Evolutionary conservation across 352 stramenopile species (phyloP).

Genomic region (Pythium phragmiticola): DNA sequence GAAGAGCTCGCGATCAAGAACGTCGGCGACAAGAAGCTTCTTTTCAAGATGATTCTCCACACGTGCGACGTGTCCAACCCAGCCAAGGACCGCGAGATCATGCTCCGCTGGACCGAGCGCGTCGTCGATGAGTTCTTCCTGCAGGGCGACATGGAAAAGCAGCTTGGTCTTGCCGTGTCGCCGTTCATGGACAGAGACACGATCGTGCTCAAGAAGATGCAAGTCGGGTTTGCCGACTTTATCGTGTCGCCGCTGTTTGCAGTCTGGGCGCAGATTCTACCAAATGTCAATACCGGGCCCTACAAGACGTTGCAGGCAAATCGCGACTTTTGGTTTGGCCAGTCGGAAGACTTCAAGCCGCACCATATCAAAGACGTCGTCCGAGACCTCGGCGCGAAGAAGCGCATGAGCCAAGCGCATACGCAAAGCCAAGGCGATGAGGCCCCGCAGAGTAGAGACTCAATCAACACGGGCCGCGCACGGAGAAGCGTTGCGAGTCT

Average conservation of each 20-base stretch:
- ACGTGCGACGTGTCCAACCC: slow-evolving; percentile 95
- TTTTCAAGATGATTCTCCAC: slow-evolving; percentile 90
- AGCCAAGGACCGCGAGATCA: slow-evolving; percentile 83
- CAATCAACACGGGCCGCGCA: slow-evolving; percentile 32
- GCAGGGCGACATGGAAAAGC: slow-evolving; percentile 95
- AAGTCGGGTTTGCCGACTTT: slow-evolving; percentile 95
- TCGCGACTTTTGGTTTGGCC: slow-evolving; percentile 79
- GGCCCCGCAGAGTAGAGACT: slow-evolving; percentile 7
- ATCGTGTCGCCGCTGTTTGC: slow-evolving; percentile 89
- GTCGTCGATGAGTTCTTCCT: slow-evolving; percentile 95
- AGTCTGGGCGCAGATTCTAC: slow-evolving; percentile 81
- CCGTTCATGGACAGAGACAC: slow-evolving; percentile 93
- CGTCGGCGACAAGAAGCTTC: slow-evolving; percentile 82
- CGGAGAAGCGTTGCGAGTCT: slow-evolving; percentile 43
- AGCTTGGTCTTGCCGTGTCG: slow-evolving; percentile 83
- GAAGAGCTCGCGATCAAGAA: slow-evolving; percentile 81
- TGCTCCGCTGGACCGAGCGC: slow-evolving; percentile 92
- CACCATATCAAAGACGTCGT: slow-evolving; percentile 83
- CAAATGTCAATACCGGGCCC: slow-evolving; percentile 57
- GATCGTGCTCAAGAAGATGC: slow-evolving; percentile 91
- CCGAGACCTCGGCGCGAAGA: slow-evolving; percentile 43
- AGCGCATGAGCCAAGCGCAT: slow-evolving; percentile 34
- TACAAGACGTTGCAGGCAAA: slow-evolving; percentile 76
- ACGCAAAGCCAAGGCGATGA: slow-evolving; percentile 7
- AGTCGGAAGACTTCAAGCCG: slow-evolving; percentile 84